phyloP scores from a whole-genome alignment of 176 grass and related monocot genomes.

The Tuctoria greenei region DNA sequence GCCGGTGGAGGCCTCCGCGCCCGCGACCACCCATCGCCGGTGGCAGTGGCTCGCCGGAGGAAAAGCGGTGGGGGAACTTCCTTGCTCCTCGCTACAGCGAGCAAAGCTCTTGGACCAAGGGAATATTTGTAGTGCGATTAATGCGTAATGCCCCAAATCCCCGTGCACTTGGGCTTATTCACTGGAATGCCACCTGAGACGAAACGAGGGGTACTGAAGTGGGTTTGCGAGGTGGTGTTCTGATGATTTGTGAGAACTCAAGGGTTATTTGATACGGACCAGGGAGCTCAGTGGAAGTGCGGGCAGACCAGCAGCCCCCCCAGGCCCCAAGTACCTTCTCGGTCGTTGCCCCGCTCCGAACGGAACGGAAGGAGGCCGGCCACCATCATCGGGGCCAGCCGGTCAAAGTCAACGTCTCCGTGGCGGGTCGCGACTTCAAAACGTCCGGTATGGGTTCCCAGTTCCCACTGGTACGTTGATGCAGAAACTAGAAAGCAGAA shows the following conservation, averaged over 20 bases:
- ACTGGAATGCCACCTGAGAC: background rate
- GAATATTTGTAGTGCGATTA: conserved; percentile 48
- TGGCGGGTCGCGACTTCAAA: background rate
- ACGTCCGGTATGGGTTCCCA: too few species aligned
- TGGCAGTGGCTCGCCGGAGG: conserved; percentile 15
- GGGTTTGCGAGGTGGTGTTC: background rate
- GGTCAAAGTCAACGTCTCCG: conserved; percentile 35
- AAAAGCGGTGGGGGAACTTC: background rate
- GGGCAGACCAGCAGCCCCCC: background rate
- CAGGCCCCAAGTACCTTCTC: background rate
- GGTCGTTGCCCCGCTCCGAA: background rate
- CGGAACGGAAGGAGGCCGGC: background rate
- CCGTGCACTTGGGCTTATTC: background rate
- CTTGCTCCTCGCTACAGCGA: background rate
- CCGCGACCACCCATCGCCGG: conserved; percentile 31
- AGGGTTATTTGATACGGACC: background rate
- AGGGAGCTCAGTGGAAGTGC: background rate
- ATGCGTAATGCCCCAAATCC: background rate
- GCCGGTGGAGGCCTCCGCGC: background rate
- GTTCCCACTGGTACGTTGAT: background rate
- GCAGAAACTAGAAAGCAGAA: background rate
- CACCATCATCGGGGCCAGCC: background rate
- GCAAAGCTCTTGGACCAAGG: background rate
- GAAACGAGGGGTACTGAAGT: too few species aligned
- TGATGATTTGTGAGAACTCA: background rate